Conservation (phyloP, 2,329 filamentous ascomycete species). For the Ceratocystis eucalypticola region DNA sequence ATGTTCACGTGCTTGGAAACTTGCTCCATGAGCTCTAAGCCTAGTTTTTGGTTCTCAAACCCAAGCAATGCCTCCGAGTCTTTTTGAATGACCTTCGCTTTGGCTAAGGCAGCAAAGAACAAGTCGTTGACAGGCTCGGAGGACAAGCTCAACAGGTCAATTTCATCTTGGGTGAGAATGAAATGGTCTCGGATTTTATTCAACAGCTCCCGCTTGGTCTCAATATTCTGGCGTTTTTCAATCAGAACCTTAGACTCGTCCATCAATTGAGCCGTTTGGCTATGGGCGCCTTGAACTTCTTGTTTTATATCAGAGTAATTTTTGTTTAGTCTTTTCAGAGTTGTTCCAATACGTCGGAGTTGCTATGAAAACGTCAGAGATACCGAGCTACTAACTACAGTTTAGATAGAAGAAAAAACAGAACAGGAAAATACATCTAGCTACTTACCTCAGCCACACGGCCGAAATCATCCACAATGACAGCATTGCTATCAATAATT, state of each 20-base stretch:
- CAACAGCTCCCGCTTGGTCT: constrained; percentile 67
- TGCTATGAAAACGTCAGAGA: constrained; percentile 41
- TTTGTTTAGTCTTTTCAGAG: constrained; percentile 63
- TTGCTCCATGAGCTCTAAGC: constrained; percentile 81
- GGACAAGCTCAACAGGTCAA: constrained; percentile 59
- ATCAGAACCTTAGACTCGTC: constrained; percentile 65
- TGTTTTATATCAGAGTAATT: constrained; percentile 69
- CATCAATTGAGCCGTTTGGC: constrained; percentile 59
- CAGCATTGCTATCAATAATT: constrained; percentile 82
- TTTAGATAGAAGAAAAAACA: neutral
- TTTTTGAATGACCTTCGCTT: constrained; percentile 73
- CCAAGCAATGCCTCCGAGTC: constrained; percentile 84
- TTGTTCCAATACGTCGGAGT: constrained; percentile 68
- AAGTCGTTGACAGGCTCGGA: constrained; percentile 71
- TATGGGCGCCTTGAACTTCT: constrained; percentile 61
- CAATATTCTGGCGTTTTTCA: constrained; percentile 56
- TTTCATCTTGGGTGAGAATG: constrained; percentile 67
- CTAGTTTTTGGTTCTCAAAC: constrained; percentile 76
- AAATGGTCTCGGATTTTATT: constrained; percentile 71
- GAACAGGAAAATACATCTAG: neutral
- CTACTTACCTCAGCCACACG: constrained; percentile 65
- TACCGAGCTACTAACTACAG: neutral
- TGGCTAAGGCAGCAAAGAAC: constrained; percentile 66
- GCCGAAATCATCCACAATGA: constrained; percentile 78
- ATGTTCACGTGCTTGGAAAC: constrained; percentile 75